Evolutionary conservation across 2,329 filamentous ascomycete species (phyloP), one percentile per base, ranked within the genome.

Genomic region (Hortaea werneckii): DNA sequence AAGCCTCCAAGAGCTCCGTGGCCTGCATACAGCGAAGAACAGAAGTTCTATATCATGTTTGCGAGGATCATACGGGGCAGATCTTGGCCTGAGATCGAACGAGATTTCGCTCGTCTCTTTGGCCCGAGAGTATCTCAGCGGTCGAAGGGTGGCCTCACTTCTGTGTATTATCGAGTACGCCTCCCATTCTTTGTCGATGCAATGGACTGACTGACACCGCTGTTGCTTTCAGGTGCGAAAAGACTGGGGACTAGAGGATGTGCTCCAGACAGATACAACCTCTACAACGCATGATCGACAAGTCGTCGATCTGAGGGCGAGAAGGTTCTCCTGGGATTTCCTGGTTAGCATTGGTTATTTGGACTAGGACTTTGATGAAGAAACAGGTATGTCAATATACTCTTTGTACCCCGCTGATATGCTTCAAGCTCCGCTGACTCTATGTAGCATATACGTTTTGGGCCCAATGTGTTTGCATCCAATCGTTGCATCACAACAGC

Each of bases 31-130:
- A 61, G 54, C 42, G 60, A 63, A 30, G 60, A 63, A 47, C 58
- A 62, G 48, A 59, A 60, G 43, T 64, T 64, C 54, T 62, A 57
- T 45, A 57, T 58, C 50, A 59, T 58, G 53, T 57, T 53, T 41
- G 43, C 50, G 8, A 52, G 55, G 20, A 48, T 58, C 32, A 46
- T 53, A 28, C 43, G 45, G 26, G 46, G 43, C 34, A 47, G 45
- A 54, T 60, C 52, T 12, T 61, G 58, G 58, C 54, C 56, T 5
- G 56, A 55, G 43, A 60, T 61, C 40, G 56, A 60, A 47, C 51
- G 55, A 45, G 46, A 50, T 43, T 57, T 59, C 51, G 46, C 50
- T 6, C 29, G 50, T 27, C 46, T 55, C 6, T 59, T 55, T 29
- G 54, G 52, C 6, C 29, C 29, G 42, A 27, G 41, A 32, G 42